Percentiles rank a stretch among this genome's conserved stretches.
Conservation (phyloP, 768 basidiomycete genomes). For the Boletus rubropictus region DNA sequence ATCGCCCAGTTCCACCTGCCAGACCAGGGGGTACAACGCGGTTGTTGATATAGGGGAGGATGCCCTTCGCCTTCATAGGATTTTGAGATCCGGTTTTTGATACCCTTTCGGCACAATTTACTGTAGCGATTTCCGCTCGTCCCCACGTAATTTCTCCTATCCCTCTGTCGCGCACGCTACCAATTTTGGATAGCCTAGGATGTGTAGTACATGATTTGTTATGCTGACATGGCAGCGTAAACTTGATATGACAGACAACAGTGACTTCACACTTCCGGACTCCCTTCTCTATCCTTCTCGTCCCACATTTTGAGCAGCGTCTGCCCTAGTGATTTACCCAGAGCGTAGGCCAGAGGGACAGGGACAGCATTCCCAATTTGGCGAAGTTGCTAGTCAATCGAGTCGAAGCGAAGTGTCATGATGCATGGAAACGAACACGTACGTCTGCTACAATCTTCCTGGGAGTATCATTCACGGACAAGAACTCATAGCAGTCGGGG, state of each 20-base stretch:
- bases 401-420: not conserved
- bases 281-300: conserved; percentile 38
- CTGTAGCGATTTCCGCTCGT: not conserved
- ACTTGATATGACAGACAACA: not conserved
- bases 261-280: conserved; percentile 34
- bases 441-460: conserved; percentile 47
- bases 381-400: conserved; percentile 50
- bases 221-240: not conserved
- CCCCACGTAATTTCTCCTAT: conserved; percentile 12
- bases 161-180: not conserved
- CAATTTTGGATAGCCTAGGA: not conserved
- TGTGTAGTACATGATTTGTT: conserved; percentile 1
- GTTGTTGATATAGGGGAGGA: conserved; percentile 10
- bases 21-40: conserved; percentile 9
- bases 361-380: conserved; percentile 83
- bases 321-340: conserved; percentile 45
- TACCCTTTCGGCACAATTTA: conserved; percentile 10
- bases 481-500: conserved; percentile 62
- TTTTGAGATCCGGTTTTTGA: conserved; percentile 16
- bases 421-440: conserved; percentile 20
- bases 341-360: conserved; percentile 58
- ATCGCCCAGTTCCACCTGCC: conserved; percentile 25
- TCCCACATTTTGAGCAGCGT: conserved; percentile 45
- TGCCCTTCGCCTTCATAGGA: not conserved
- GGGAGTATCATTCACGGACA: conserved; percentile 38